Percentiles rank a stretch among this genome's conserved stretches.
phyloP scores from a whole-genome alignment of 192 early-diverging fungal genomes.

The Mortierella claussenii region DNA sequence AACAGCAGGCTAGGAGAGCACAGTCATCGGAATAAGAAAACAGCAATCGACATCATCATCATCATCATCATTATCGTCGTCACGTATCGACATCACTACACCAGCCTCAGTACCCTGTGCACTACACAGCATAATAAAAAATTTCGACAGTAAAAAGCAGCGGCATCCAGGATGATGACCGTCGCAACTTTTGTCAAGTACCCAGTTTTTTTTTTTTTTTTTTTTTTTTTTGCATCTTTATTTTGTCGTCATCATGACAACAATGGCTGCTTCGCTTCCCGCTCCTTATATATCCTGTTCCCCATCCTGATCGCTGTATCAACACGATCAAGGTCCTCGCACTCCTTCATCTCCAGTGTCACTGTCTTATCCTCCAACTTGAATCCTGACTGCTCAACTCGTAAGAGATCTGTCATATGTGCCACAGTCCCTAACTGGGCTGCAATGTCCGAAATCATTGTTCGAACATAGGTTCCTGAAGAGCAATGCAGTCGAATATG shows the following conservation, averaged over 20 bases:
- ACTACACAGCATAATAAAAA: not conserved
- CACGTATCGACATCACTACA: too few species aligned
- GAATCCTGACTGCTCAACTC: slow-evolving; percentile 68
- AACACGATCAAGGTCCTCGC: slow-evolving; percentile 39
- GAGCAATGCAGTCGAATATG: slow-evolving; percentile 70
- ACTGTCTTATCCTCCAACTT: slow-evolving; percentile 56
- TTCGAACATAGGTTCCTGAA: slow-evolving; percentile 80
- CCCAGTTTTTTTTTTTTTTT: too few species aligned
- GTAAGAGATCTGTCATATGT: slow-evolving; percentile 68
- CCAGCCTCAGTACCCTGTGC: too few species aligned
- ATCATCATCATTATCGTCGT: slow-evolving; percentile 1
- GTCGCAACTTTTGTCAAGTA: too few species aligned
- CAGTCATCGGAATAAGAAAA: slow-evolving; percentile 14
- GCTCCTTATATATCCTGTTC: slow-evolving; percentile 3
- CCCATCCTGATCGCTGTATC: slow-evolving; percentile 30
- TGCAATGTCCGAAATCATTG: slow-evolving; percentile 76
- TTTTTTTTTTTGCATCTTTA: too few species aligned
- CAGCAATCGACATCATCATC: not conserved
- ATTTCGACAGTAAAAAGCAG: too few species aligned
- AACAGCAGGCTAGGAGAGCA: slow-evolving; percentile 46
- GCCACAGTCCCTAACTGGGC: slow-evolving; percentile 63
- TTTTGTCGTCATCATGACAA: not conserved
- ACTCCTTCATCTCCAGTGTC: slow-evolving; percentile 51
- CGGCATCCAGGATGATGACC: too few species aligned
- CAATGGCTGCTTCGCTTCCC: not conserved